Evolutionary conservation across 495 filamentous ascomycete genomes (phyloP), one percentile per base, ranked within the genome.

Genomic region (Recurvomyces mirabilis): DNA sequence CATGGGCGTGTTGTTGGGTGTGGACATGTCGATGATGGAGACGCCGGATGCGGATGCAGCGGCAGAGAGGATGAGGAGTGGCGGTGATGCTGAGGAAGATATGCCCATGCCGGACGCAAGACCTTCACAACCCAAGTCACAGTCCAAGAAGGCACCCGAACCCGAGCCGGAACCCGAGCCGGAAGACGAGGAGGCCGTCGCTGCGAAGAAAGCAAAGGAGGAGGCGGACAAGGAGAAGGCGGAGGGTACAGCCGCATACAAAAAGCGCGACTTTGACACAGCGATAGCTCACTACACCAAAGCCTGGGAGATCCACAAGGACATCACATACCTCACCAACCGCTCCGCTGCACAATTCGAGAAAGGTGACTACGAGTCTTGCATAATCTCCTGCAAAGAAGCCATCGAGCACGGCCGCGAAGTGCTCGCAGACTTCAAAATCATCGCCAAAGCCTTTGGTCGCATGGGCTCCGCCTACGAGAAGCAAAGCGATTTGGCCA

Each of bases 291-390:
- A 99, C 68, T 99, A 99, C 68, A 73, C 67, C 56, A 94, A 93
- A 61, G 91, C 91, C 1, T 99, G 93, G 93, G 83, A 88, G 37
- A 51, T 89, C 35, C 69, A 88, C 76, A 87, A 94, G 70, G 91
- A 99, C 52, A 88, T 96, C 57, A 91, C 87, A 12, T 99, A 96
- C 63, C 70, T 96, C 49, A 96, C 93, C 69, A 99, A 99, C 65
- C 72, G 87, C 19, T 85, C 87, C 48, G 93, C 91, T 3, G 91
- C 91, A 32, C 77, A 93, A 51, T 96, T 86, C 59, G 91, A 99
- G 63, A 94, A 94, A 70, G 87, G 86, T 38, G 89, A 96, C 52
- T 86, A 83, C 60, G 71, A 93, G 57, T 81, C 78, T 22, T 75
- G 82, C 54, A 87, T 99, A 50, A 82, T 87, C 47, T 69, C 77